These are phyloP conservation scores for Lojkania enalia DNA, from an alignment of 2,329 filamentous ascomycete species.

Conservation along the genomic window DNA sequence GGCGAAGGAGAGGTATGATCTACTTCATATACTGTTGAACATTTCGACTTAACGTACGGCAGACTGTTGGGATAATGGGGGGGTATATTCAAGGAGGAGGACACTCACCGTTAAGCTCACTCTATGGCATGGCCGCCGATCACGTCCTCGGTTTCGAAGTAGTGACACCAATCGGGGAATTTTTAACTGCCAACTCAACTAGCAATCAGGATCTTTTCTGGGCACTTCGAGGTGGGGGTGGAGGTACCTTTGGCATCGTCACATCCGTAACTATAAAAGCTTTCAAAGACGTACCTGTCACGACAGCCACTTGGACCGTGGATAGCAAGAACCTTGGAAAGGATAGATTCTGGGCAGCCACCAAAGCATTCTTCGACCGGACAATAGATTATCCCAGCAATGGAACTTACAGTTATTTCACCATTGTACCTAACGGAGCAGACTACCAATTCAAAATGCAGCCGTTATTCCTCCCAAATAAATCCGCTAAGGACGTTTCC, in stretches of 20 bases:
- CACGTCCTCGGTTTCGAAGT: slow-evolving; percentile 31
- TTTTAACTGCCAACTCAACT: slow-evolving; percentile 25
- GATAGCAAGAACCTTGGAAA: slow-evolving; percentile 28
- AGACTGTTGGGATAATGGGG: slow-evolving; percentile 54
- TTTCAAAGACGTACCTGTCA: slow-evolving; percentile 28
- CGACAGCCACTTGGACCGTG: slow-evolving; percentile 35
- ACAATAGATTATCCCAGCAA: slow-evolving; percentile 17
- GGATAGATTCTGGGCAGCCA: slow-evolving; percentile 35
- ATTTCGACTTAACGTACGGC: background rate
- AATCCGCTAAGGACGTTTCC: slow-evolving; percentile 17
- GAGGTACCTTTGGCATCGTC: slow-evolving; percentile 32
- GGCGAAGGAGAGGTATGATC: slow-evolving; percentile 25
- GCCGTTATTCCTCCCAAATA: slow-evolving; percentile 29
- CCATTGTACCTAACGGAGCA: slow-evolving; percentile 16
- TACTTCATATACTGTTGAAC: background rate
- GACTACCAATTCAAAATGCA: slow-evolving; percentile 21
- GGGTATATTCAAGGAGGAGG: slow-evolving; percentile 53
- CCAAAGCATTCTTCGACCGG: slow-evolving; percentile 19
- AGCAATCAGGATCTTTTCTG: slow-evolving; percentile 28
- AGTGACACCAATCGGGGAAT: slow-evolving; percentile 26
- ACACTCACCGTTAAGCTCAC: slow-evolving; percentile 55
- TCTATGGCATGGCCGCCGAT: slow-evolving; percentile 44
- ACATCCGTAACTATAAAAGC: slow-evolving; percentile 31
- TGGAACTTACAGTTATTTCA: slow-evolving; percentile 25
- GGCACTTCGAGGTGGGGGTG: slow-evolving; percentile 33